Percentiles rank a stretch among this genome's conserved stretches.
These are phyloP conservation scores for Lasiosphaeria ovina DNA, from an alignment of 495 filamentous ascomycete genomes.

Conservation along the genomic window DNA sequence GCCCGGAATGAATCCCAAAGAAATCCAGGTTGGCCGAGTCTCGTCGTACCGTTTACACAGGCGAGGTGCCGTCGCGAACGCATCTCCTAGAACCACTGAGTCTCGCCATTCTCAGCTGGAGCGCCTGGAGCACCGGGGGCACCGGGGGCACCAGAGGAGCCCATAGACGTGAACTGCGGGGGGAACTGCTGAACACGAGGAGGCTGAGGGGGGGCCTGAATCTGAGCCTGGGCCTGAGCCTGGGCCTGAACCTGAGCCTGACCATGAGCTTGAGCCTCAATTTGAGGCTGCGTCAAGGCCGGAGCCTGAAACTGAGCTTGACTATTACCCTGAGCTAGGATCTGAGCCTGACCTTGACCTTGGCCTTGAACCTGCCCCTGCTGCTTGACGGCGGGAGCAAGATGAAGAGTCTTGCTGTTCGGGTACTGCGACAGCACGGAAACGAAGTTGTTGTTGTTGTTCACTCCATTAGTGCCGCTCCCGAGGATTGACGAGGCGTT, in stretches of 20 bases:
- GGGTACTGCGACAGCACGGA: constrained; percentile 29
- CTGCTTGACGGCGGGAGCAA: constrained; percentile 14
- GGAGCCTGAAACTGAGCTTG: no score
- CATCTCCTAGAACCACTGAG: constrained; percentile 29
- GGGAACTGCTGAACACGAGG: constrained; percentile 23
- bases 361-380: no score
- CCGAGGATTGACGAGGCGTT: constrained; percentile 30
- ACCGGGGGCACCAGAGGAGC: background rate
- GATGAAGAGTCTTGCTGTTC: constrained; percentile 24
- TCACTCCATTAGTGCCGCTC: constrained; percentile 16
- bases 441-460: background rate
- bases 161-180: constrained; percentile 19
- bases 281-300: no score
- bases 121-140: background rate
- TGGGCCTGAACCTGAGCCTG: no score
- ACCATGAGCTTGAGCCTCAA: no score
- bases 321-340: no score
- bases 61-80: background rate
- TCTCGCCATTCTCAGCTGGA: constrained; percentile 26
- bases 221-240: constrained; percentile 6
- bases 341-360: no score
- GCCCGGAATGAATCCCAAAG: constrained; percentile 6
- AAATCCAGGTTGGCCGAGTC: constrained; percentile 26
- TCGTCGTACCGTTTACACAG: constrained; percentile 6
- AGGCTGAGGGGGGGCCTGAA: constrained; percentile 27